Evolutionary conservation across 148 eudicot species (phyloP).

Genomic region (Spergularia marina): DNA sequence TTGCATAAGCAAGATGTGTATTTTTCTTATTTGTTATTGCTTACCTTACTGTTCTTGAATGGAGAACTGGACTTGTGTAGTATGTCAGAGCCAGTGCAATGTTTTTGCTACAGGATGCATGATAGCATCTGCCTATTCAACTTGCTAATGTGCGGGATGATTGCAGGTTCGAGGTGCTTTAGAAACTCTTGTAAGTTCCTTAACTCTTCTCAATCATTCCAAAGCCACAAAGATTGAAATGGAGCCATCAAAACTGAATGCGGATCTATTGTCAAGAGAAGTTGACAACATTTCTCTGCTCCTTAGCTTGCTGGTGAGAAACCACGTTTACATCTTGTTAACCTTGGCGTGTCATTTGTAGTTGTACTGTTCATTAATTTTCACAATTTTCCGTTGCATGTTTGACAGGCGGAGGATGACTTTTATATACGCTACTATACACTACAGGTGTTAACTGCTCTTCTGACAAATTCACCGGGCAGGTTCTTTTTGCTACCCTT

Average conservation of each 20-base stretch:
- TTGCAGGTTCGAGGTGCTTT: conserved; percentile 91
- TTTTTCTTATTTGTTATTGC: not conserved
- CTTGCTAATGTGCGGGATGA: conserved; percentile 15
- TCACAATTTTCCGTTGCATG: conserved; percentile 16
- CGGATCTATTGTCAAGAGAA: conserved; percentile 91
- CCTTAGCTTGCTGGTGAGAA: conserved; percentile 81
- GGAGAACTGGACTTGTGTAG: not conserved
- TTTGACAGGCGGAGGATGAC: conserved; percentile 86
- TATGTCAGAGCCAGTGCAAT: not conserved
- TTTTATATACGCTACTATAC: conserved; percentile 94
- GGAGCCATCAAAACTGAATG: conserved; percentile 86
- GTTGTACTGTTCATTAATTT: conserved; percentile 6
- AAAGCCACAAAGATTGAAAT: conserved; percentile 59
- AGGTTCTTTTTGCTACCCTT: conserved; percentile 42
- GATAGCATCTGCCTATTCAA: not conserved
- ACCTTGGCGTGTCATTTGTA: not conserved
- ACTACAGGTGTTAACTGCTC: conserved; percentile 86
- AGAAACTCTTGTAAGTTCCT: conserved; percentile 92
- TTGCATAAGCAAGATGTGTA: not conserved
- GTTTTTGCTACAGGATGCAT: not conserved
- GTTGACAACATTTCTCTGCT: conserved; percentile 84
- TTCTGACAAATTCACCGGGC: conserved; percentile 78
- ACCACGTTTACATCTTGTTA: conserved; percentile 1
- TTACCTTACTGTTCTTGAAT: not conserved
- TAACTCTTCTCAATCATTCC: conserved; percentile 77